Evolutionary conservation across 805 yeast genomes (phyloP).

Genomic region (Saturnispora ahearnii): DNA sequence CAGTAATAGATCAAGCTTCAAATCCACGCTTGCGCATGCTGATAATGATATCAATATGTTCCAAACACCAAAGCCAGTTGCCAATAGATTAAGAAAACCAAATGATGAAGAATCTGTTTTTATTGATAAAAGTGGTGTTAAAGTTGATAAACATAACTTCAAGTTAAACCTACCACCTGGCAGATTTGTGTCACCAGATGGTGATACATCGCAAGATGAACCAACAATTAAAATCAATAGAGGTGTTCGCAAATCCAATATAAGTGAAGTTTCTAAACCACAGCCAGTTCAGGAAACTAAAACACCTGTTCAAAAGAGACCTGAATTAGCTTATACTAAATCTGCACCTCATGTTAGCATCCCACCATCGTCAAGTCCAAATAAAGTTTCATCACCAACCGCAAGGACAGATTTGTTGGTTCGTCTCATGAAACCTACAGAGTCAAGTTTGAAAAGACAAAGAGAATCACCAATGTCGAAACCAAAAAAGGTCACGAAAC

Average conservation of each 20-base stretch:
- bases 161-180: conserved; percentile 19
- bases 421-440: conserved; percentile 22
- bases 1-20: not conserved
- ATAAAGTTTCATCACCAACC: conserved; percentile 5
- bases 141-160: conserved; percentile 3
- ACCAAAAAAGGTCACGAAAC: not conserved
- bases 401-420: conserved; percentile 12
- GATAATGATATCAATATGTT: not conserved
- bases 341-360: not conserved
- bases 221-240: conserved; percentile 24
- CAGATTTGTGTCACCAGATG: not conserved
- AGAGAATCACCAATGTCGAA: conserved; percentile 1
- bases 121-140: conserved; percentile 9
- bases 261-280: not conserved
- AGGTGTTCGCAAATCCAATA: not conserved
- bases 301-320: not conserved
- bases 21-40: not conserved
- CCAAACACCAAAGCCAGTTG: conserved; percentile 4
- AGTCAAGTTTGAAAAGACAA: conserved; percentile 17
- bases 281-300: not conserved
- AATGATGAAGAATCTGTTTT: conserved; percentile 16
- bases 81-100: not conserved
- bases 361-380: conserved; percentile 4
- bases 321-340: not conserved
- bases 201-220: conserved; percentile 15